Percentiles rank a stretch among this genome's conserved stretches.
These are phyloP conservation scores for Begonia loranthoides DNA, from an alignment of 306 rosid species.

Conservation along the genomic window DNA sequence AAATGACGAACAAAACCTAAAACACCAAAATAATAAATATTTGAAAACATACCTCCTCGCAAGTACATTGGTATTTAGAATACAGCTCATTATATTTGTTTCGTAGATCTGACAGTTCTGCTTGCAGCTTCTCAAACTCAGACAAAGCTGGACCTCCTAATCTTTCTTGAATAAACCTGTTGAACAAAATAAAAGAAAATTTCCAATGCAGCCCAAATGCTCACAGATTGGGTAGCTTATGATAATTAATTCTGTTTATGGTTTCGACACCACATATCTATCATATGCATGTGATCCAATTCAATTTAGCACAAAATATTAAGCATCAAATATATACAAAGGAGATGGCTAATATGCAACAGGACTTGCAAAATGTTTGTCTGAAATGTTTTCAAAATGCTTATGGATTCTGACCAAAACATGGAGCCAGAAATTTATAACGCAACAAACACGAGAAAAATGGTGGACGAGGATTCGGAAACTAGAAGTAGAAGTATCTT, in stretches of 20 bases:
- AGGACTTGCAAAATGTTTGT: too few species aligned
- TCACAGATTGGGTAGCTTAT: not conserved
- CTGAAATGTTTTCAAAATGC: too few species aligned
- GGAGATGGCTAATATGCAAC: too few species aligned
- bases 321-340: too few species aligned
- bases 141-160: conserved; percentile 63
- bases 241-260: not conserved
- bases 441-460: too few species aligned
- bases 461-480: too few species aligned
- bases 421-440: too few species aligned
- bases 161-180: conserved; percentile 80
- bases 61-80: conserved; percentile 44
- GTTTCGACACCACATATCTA: not conserved
- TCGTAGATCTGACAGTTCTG: conserved; percentile 68
- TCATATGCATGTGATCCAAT: not conserved
- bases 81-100: conserved; percentile 45
- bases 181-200: conserved; percentile 5
- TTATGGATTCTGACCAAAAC: too few species aligned
- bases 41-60: conserved; percentile 48
- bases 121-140: conserved; percentile 60
- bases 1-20: too few species aligned
- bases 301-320: not conserved
- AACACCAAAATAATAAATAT: too few species aligned
- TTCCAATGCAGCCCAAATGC: not conserved
- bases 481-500: too few species aligned